Base-by-base conservation (phyloP, 768 basidiomycete genomes). In the Chalciporus sphaerocephalus region DNA sequence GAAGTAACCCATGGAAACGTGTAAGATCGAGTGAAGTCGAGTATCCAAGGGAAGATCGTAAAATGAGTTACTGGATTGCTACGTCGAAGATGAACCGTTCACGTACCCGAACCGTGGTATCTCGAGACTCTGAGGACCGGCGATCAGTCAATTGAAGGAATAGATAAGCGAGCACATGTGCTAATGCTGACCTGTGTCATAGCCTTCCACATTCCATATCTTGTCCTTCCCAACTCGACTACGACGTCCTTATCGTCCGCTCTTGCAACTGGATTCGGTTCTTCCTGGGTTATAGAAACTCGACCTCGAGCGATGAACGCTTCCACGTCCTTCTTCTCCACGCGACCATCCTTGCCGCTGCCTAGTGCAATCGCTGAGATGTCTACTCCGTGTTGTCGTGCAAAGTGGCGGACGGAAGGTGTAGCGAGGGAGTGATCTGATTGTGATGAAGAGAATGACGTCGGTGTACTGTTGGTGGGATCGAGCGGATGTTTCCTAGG, bases 161-260 rank as follows among this genome's bases (percentile, higher is more conserved):
- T 40, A 5, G 28, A 16, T 30, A 5, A 32, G n/a, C 13, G 1
- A n/a, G 9, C 27, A n/a, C 2, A 1, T 32, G 15, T 1, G 37
- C 20, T 30, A 16, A 34, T 16, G 51, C 68, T 21, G 39, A 83
- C 88, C 78, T 87, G 88, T 9, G 74, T 78, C 91, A 93, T 93
- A 2, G 88, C 85, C 54, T 87, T 88, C 83, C 81, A 93, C 91
- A 93, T 94, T 9, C 81, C 82, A 58, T 81, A 79, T 43, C 91
- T 72, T 12, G 87, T 90, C 52, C 88, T 71, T 5, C 81, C 83
- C 20, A 93, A 73, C 42, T 88, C 87, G 3, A 91, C 77, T 2
- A 84, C 68, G 9, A 75, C 66, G 46, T 88, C 85, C 32, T 74
- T 53, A 24, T 44, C 44, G 5, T 53, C 38, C 24, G 35, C 30